A percentile compares a stretch with the other conserved stretches of the same genome.
These are phyloP conservation scores for Fistulinella prunicolor DNA, from an alignment of 768 basidiomycete species.

Conservation along the genomic window DNA sequence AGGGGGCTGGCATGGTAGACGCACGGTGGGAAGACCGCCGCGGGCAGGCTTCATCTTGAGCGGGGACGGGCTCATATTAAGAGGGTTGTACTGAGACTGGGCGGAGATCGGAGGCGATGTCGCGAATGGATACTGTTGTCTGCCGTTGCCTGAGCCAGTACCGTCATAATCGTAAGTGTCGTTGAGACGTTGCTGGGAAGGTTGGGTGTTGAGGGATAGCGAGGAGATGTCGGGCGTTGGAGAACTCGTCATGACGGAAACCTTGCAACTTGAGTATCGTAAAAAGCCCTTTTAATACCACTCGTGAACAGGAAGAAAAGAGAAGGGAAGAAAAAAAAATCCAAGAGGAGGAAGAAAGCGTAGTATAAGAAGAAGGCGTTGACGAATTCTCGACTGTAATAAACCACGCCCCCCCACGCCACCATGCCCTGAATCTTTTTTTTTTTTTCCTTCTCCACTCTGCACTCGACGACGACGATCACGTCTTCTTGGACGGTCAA, in stretches of 20 bases:
- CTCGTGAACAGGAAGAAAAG: conserved; percentile 32
- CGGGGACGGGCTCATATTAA: conserved; percentile 63
- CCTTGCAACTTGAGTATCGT: conserved; percentile 12
- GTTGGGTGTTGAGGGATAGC: conserved; percentile 63
- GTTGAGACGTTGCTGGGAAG: conserved; percentile 76
- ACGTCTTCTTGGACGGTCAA: no score
- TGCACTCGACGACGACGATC: not conserved
- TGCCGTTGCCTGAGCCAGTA: conserved; percentile 43
- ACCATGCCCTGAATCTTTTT: conserved; percentile 24
- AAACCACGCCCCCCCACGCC: conserved; percentile 34
- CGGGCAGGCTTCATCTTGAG: conserved; percentile 71
- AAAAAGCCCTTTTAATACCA: conserved; percentile 20
- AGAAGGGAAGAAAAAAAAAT: conserved; percentile 27
- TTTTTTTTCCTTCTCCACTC: not conserved
- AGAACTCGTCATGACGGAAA: conserved; percentile 69
- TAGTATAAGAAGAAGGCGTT: conserved; percentile 21
- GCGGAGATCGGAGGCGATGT: conserved; percentile 58
- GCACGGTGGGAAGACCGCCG: conserved; percentile 69
- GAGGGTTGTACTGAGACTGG: conserved; percentile 47
- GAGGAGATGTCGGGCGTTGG: conserved; percentile 76
- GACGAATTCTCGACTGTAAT: conserved; percentile 13
- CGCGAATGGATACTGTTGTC: conserved; percentile 68
- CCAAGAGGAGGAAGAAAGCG: conserved; percentile 26
- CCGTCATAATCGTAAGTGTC: conserved; percentile 84
- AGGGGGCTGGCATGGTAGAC: conserved; percentile 33